Conservation (phyloP, 768 basidiomycete species). For the Tricholoma hemisulphureum region DNA sequence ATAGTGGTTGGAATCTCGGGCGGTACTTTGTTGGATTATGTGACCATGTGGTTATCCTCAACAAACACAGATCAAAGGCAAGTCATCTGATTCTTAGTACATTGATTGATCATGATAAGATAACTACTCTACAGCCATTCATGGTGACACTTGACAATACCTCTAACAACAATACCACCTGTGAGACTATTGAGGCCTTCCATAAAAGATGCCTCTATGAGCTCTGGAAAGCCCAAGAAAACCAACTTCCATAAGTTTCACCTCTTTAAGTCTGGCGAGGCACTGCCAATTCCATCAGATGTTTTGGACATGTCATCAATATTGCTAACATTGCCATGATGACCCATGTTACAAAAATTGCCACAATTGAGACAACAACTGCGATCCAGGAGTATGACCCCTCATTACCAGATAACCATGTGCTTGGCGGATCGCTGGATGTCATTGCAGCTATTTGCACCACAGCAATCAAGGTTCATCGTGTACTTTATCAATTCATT, state of each 20-base stretch:
- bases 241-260: background rate
- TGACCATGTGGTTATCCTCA: conserved; percentile 23
- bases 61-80: conserved; percentile 19
- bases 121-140: background rate
- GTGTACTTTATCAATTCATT: background rate
- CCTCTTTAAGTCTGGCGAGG: background rate
- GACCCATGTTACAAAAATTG: conserved; percentile 28
- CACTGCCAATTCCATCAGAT: conserved; percentile 11
- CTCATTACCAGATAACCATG: conserved; percentile 15
- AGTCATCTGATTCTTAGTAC: background rate
- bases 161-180: too few relatives aligned
- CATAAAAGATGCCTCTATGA: background rate
- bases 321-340: conserved; percentile 23
- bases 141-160: background rate
- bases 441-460: conserved; percentile 30
- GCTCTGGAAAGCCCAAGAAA: background rate
- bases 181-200: background rate
- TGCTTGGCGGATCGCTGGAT: conserved; percentile 27
- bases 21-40: conserved; percentile 22
- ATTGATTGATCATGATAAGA: background rate
- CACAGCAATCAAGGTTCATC: conserved; percentile 29
- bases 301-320: conserved; percentile 30
- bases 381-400: conserved; percentile 38
- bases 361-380: conserved; percentile 21
- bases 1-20: conserved; percentile 9